These are phyloP conservation scores for Cryptosporidium sp. DNA, from an alignment of 169 alveolate species.

Conservation along the genomic window DNA sequence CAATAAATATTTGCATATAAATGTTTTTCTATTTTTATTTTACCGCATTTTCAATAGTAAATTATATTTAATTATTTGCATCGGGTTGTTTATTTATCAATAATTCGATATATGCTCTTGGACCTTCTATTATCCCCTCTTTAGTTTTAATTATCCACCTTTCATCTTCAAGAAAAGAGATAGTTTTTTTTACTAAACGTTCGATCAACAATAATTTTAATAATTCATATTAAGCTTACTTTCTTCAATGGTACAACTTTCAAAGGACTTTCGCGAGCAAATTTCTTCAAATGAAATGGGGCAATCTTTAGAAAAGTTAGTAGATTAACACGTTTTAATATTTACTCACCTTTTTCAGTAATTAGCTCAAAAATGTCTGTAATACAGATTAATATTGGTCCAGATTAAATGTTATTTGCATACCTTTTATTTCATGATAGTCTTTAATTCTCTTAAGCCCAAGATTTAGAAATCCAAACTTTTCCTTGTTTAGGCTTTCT, in stretches of 20 bases:
- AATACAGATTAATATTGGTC: neutral
- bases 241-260: neutral
- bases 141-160: constrained; percentile 17
- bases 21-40: constrained; percentile 1
- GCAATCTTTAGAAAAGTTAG: neutral
- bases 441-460: constrained; percentile 43
- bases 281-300: constrained; percentile 47
- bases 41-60: neutral
- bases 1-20: neutral
- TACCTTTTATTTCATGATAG: constrained; percentile 35
- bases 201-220: neutral
- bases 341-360: constrained; percentile 30
- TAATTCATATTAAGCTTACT: constrained; percentile 9
- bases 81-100: neutral
- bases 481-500: neutral
- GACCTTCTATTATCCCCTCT: constrained; percentile 56
- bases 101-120: constrained; percentile 64
- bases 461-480: constrained; percentile 24
- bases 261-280: neutral
- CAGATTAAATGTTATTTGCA: neutral
- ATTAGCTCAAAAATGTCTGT: constrained; percentile 6
- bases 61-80: neutral
- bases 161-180: constrained; percentile 43
- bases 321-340: neutral
- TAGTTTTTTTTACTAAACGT: constrained; percentile 3